phyloP scores from a whole-genome alignment of 2,329 filamentous ascomycete species.

The Diatrype stigma region DNA sequence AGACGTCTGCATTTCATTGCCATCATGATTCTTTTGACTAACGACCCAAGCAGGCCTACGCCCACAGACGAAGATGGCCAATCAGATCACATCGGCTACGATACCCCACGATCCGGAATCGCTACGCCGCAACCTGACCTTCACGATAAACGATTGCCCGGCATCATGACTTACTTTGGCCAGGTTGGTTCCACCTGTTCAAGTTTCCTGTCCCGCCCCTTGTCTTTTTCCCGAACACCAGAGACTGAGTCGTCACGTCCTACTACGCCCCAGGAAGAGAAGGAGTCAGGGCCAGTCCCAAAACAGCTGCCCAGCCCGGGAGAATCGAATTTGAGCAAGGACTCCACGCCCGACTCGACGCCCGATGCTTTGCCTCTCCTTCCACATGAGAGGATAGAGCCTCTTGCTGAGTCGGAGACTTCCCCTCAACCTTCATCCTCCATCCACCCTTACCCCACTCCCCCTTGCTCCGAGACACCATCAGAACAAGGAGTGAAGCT shows the following conservation, averaged over 20 bases:
- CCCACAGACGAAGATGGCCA: slow-evolving; percentile 63
- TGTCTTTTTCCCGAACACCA: slow-evolving; percentile 36
- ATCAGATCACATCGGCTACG: slow-evolving; percentile 74
- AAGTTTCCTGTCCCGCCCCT: slow-evolving; percentile 41
- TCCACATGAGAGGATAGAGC: slow-evolving; percentile 35
- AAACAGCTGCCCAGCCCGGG: slow-evolving; percentile 16
- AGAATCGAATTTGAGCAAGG: slow-evolving; percentile 19
- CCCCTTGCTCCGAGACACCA: slow-evolving; percentile 48
- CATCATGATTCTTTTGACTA: slow-evolving; percentile 39
- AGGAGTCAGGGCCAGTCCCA: slow-evolving; percentile 19
- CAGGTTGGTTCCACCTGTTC: slow-evolving; percentile 94
- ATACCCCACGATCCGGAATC: slow-evolving; percentile 84
- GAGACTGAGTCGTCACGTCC: slow-evolving; percentile 30
- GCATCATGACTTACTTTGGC: slow-evolving; percentile 96
- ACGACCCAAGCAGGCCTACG: slow-evolving; percentile 50
- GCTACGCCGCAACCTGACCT: slow-evolving; percentile 91
- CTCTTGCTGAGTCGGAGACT: slow-evolving; percentile 25
- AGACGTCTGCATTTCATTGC: slow-evolving; percentile 20
- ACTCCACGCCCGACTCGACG: slow-evolving; percentile 19
- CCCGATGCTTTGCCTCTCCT: slow-evolving; percentile 30
- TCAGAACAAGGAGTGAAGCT: slow-evolving; percentile 40
- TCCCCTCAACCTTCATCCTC: slow-evolving; percentile 24
- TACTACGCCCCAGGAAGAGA: slow-evolving; percentile 31
- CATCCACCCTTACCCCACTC: slow-evolving; percentile 51
- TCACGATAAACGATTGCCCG: slow-evolving; percentile 89